Percentiles rank a stretch among this genome's conserved stretches.
These are phyloP conservation scores for Solanum hybrid DNA, from an alignment of 305 asterid genomes.

Conservation along the genomic window DNA sequence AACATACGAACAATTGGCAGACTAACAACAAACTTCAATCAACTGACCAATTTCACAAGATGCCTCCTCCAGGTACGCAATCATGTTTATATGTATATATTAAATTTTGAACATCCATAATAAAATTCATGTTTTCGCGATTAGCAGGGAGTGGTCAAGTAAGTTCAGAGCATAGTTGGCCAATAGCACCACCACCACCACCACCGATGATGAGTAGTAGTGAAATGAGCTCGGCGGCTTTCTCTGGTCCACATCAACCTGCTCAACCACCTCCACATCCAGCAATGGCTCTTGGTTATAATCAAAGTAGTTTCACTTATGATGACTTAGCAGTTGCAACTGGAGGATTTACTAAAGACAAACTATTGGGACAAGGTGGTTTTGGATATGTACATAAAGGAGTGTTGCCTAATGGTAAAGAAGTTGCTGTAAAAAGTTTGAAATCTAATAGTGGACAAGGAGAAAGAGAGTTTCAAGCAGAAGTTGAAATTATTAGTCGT, in stretches of 20 bases:
- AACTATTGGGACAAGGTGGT: conserved; percentile 82
- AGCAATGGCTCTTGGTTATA: conserved; percentile 42
- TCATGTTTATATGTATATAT: background rate
- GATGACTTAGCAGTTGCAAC: conserved; percentile 71
- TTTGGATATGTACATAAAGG: conserved; percentile 88
- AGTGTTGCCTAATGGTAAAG: conserved; percentile 78
- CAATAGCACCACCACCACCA: conserved; percentile 56
- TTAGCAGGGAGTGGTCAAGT: conserved; percentile 22
- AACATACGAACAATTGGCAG: conserved; percentile 33
- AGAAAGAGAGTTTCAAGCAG: conserved; percentile 91
- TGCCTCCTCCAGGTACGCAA: conserved; percentile 19
- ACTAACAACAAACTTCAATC: conserved; percentile 17
- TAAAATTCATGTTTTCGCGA: background rate
- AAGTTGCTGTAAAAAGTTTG: conserved; percentile 68
- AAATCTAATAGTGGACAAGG: conserved; percentile 82
- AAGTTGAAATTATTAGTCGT: conserved; percentile 83
- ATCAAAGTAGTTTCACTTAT: conserved; percentile 66
- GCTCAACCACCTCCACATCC: conserved; percentile 59
- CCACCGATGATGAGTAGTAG: conserved; percentile 60
- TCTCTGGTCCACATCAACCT: conserved; percentile 41
- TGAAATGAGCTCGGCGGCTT: conserved; percentile 53
- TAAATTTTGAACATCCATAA: background rate
- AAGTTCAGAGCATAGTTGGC: conserved; percentile 69
- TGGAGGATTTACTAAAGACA: conserved; percentile 30
- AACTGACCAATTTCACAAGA: conserved; percentile 31